These are phyloP conservation scores for Cryphonectria nitschkei DNA, from an alignment of 2,329 filamentous ascomycete genomes.

Conservation along the genomic window DNA sequence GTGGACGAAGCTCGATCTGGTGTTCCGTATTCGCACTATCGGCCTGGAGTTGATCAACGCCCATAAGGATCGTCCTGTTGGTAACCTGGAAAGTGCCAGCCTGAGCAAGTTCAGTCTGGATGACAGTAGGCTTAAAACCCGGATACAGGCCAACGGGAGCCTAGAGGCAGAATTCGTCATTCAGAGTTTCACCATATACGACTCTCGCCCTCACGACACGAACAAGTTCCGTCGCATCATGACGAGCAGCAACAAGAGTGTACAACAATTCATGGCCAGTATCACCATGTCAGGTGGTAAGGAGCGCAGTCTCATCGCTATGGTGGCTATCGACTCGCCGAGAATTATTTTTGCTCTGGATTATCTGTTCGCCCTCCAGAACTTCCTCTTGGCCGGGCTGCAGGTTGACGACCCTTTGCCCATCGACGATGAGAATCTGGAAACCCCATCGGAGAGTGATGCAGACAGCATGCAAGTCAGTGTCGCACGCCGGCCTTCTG, in stretches of 20 bases:
- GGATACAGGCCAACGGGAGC: constrained; percentile 89
- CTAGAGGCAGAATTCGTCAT: constrained; percentile 92
- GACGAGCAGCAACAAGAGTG: constrained; percentile 92
- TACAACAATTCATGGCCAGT: constrained; percentile 98
- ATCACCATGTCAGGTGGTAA: constrained; percentile 87
- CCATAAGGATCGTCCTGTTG: constrained; percentile 75
- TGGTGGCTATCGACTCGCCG: constrained; percentile 93
- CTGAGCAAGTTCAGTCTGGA: constrained; percentile 94
- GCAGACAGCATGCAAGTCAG: constrained; percentile 59
- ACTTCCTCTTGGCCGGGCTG: constrained; percentile 77
- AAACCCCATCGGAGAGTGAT: constrained; percentile 63
- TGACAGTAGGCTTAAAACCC: constrained; percentile 86
- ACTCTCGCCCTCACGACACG: constrained; percentile 83
- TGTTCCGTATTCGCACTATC: constrained; percentile 86
- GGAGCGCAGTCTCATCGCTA: constrained; percentile 81
- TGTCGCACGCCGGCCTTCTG: constrained; percentile 37
- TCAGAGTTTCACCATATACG: constrained; percentile 90
- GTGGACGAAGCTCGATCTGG: constrained; percentile 92
- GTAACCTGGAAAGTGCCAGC: constrained; percentile 76
- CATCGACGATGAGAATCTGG: constrained; percentile 40
- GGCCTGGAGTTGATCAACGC: constrained; percentile 86
- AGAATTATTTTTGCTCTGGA: constrained; percentile 94
- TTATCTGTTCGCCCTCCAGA: constrained; percentile 88
- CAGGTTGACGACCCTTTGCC: constrained; percentile 64
- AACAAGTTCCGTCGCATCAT: constrained; percentile 99